Evolutionary conservation across 2,329 filamentous ascomycete species (phyloP).

Genomic region (Alternaria panax): DNA sequence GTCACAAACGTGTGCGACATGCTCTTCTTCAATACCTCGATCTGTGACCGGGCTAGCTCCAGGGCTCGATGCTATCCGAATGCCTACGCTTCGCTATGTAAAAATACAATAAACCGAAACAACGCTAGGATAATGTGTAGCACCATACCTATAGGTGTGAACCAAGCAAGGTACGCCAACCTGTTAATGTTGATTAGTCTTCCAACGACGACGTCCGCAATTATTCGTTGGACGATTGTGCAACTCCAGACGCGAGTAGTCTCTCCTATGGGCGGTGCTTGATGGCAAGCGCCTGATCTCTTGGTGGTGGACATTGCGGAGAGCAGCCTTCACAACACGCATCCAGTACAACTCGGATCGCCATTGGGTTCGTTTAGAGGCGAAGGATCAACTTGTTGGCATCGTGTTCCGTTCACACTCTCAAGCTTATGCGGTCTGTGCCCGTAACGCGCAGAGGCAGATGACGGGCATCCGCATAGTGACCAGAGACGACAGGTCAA

Average conservation of each 20-base stretch:
- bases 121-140: background rate
- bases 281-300: background rate
- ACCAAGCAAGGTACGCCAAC: background rate
- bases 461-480: background rate
- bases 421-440: background rate
- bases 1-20: conserved; percentile 1
- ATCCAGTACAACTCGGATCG: conserved; percentile 1
- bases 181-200: background rate
- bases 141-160: background rate
- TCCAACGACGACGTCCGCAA: background rate
- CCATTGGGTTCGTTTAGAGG: background rate
- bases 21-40: background rate
- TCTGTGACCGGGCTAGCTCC: background rate
- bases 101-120: conserved; percentile 3
- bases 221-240: background rate
- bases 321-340: background rate
- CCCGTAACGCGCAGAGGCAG: background rate
- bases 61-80: conserved; percentile 1
- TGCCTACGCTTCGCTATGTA: conserved; percentile 3
- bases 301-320: background rate
- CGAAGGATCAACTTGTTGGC: background rate
- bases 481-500: background rate
- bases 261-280: background rate
- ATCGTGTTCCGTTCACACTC: background rate
- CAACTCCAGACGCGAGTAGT: background rate